Conservation (phyloP, 2,329 filamentous ascomycete genomes). For the Fusarium sp. region DNA sequence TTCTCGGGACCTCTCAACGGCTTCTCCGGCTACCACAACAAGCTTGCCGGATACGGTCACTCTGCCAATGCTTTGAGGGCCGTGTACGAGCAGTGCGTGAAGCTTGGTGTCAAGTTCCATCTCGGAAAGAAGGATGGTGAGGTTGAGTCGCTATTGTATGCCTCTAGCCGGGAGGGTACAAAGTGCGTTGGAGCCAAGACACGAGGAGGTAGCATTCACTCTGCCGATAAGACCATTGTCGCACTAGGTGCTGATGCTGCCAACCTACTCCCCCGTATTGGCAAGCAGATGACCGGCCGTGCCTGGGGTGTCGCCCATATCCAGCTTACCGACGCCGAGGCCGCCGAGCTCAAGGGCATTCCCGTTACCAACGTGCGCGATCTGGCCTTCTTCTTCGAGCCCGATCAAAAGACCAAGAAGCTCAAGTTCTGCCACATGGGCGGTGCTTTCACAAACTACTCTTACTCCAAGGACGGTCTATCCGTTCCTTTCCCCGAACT, state of each 20-base stretch:
- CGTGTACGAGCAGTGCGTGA: slow-evolving; percentile 28
- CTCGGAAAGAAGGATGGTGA: slow-evolving; percentile 24
- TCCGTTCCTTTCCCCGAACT: slow-evolving; percentile 14
- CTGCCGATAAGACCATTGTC: slow-evolving; percentile 30
- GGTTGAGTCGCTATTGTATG: slow-evolving; percentile 27
- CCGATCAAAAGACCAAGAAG: slow-evolving; percentile 29
- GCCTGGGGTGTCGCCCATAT: slow-evolving; percentile 37
- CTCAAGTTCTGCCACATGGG: slow-evolving; percentile 41
- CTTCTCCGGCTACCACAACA: slow-evolving; percentile 33
- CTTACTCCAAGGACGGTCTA: slow-evolving; percentile 32
- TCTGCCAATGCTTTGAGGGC: slow-evolving; percentile 31
- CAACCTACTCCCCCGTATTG: slow-evolving; percentile 23
- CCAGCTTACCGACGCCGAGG: slow-evolving; percentile 32
- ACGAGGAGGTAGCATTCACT: slow-evolving; percentile 7
- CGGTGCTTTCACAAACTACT: slow-evolving; percentile 33
- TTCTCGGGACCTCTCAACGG: slow-evolving; percentile 22
- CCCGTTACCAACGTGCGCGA: slow-evolving; percentile 37
- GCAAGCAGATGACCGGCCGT: slow-evolving; percentile 35
- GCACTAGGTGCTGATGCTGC: slow-evolving; percentile 26
- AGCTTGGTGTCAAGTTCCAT: slow-evolving; percentile 27
- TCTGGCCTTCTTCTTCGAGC: slow-evolving; percentile 36
- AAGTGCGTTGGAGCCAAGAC: slow-evolving; percentile 32
- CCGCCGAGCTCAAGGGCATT: slow-evolving; percentile 21
- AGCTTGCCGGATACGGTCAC: slow-evolving; percentile 33
- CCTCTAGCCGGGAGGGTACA: slow-evolving; percentile 22